phyloP scores from a whole-genome alignment of 495 filamentous ascomycete genomes.

The Parachaetomium inaequale region DNA sequence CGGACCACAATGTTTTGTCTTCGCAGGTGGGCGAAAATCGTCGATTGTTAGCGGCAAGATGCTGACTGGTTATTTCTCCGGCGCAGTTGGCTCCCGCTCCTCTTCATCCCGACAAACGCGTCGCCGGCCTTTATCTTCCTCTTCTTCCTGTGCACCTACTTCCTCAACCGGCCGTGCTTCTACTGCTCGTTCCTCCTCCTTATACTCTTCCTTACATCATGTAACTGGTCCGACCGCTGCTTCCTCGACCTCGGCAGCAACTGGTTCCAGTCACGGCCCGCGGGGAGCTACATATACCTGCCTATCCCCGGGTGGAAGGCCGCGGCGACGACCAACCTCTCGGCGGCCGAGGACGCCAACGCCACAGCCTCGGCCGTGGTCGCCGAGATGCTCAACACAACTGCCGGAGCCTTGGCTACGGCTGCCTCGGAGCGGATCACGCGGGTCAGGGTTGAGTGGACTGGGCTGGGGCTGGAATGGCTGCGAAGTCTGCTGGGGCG shows the following conservation, averaged over 20 bases:
- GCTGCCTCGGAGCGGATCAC: conserved; percentile 63
- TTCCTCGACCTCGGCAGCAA: conserved; percentile 80
- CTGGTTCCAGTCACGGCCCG: conserved; percentile 70
- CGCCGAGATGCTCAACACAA: conserved; percentile 64
- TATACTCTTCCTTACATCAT: conserved; percentile 83
- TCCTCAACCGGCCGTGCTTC: conserved; percentile 83
- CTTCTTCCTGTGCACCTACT: conserved; percentile 86
- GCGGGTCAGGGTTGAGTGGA: conserved; percentile 61
- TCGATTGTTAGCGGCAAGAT: background rate
- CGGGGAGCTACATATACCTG: conserved; percentile 21
- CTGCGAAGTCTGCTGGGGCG: conserved; percentile 68
- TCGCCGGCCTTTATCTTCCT: conserved; percentile 83
- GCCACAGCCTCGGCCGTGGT: conserved; percentile 38
- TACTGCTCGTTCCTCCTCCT: conserved; percentile 88
- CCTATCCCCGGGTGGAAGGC: conserved; percentile 24
- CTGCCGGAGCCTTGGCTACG: conserved; percentile 60
- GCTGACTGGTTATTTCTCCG: background rate
- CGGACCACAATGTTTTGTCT: conserved; percentile 72
- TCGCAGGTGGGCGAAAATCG: conserved; percentile 59
- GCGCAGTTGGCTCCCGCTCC: conserved; percentile 67
- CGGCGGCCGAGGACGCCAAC: conserved; percentile 35
- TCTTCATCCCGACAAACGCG: conserved; percentile 74
- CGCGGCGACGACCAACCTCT: conserved; percentile 29
- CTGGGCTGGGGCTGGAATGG: conserved; percentile 80
- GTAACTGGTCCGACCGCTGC: conserved; percentile 86